Base-by-base conservation (phyloP, 352 stramenopile genomes). In the Phytophthora brassicae region DNA sequence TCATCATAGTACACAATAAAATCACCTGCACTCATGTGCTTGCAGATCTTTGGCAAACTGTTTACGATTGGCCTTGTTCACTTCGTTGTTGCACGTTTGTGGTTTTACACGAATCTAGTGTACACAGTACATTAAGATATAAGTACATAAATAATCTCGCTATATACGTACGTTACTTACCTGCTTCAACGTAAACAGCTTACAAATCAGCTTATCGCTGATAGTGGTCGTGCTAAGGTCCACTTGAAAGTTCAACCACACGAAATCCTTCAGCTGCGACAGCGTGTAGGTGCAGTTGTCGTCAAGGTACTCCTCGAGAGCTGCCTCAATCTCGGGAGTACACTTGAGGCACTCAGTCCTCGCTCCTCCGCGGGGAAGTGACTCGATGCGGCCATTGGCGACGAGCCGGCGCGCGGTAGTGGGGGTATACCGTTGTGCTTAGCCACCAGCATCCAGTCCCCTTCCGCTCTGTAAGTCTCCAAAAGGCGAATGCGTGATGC, bases 101-200 rank as follows among this genome's bases (percentile, higher is more conserved):
- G 31, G 31, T 36, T 36, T 13, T 13, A 36, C 31, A 13, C 31
- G 31, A 36, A 36, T 2, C 31, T 36, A 36, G 31, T 13, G 8
- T 36, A 7, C 11, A 36, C 11, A 36, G 8, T 13, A 36, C 3
- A 3, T 16, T 3, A 3, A 36, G 31, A 16, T 7, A 13, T 8
- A 8, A 36, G 31, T 36, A 36, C 31, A 13, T 13, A 16, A 36
- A 36, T 36, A 36, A 36, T 4, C 1, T 7, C 31, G 49, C 19
- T 60, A 60, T 33, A n/a, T 43, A 22, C 39, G 43, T 42, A 20
- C 17, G 31, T 13, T 26, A 7, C 20, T 4, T 39, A 66, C 50
- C 43, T 66, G 44, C 23, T 66, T 60, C 1, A 60, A 24, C 1
- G 42, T 60, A 43, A 56, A 60, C 28, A 60, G 17, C 33, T 47